These are phyloP conservation scores for Ceratocystis destructans DNA, from an alignment of 2,329 filamentous ascomycete species.

Conservation along the genomic window DNA sequence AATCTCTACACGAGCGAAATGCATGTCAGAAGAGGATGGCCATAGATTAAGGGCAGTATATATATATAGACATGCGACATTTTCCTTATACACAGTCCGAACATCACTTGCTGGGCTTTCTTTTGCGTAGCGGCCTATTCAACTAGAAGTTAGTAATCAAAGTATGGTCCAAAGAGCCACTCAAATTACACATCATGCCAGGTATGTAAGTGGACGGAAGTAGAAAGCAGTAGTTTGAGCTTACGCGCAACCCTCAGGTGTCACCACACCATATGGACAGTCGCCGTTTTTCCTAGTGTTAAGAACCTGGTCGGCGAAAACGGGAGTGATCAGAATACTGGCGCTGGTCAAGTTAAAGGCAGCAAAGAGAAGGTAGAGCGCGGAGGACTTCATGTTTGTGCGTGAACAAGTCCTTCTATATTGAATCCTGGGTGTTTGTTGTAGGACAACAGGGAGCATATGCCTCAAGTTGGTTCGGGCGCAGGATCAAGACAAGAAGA, in stretches of 20 bases:
- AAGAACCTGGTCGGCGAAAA: constrained; percentile 39
- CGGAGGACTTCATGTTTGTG: constrained; percentile 29
- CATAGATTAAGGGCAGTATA: too few relatives aligned
- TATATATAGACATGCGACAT: too few relatives aligned
- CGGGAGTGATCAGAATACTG: constrained; percentile 42
- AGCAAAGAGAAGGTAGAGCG: constrained; percentile 30
- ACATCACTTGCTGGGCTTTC: background rate
- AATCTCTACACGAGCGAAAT: background rate
- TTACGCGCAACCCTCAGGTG: constrained; percentile 44
- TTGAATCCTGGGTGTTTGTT: too few relatives aligned
- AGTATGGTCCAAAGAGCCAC: background rate
- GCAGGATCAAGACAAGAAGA: constrained; percentile 10
- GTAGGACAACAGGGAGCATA: too few relatives aligned
- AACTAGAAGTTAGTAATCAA: background rate
- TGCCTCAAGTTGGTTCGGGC: background rate
- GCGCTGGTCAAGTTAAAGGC: constrained; percentile 36
- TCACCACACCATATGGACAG: constrained; percentile 43
- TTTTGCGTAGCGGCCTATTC: background rate
- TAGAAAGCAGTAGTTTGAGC: constrained; percentile 22
- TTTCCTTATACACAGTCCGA: too few relatives aligned
- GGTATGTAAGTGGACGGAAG: background rate
- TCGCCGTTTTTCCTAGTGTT: constrained; percentile 32
- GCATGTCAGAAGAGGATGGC: too few relatives aligned
- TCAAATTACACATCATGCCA: background rate
- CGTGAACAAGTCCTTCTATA: background rate